A percentile compares a stretch with the other conserved stretches of the same genome.
These are phyloP conservation scores for Sarocladiaceae sp. DNA, from an alignment of 2,329 filamentous ascomycete species.

Conservation along the genomic window DNA sequence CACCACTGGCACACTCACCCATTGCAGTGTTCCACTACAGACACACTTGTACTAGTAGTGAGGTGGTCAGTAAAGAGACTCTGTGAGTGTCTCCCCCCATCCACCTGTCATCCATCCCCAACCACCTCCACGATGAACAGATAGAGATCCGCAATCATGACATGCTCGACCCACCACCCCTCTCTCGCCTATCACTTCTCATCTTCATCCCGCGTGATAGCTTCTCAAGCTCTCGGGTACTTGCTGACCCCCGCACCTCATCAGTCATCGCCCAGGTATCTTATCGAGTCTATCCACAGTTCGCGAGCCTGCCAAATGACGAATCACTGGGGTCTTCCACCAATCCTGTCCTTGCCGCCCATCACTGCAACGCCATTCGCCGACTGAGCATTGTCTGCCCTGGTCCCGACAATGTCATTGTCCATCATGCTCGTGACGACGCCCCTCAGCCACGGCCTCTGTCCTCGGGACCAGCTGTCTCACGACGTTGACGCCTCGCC, in stretches of 20 bases:
- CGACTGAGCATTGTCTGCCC: not conserved
- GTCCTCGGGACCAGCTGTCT: not conserved
- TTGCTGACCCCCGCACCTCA: not conserved
- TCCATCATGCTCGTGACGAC: not conserved
- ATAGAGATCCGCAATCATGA: not conserved
- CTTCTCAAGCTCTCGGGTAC: constrained; percentile 1
- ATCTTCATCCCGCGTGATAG: constrained; percentile 2
- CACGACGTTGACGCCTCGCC: not conserved
- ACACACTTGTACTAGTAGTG: not conserved
- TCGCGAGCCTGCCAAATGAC: constrained; percentile 2
- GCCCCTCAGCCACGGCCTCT: not conserved
- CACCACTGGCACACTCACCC: no score
- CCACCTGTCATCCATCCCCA: not conserved
- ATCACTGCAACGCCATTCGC: not conserved
- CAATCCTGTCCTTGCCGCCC: not conserved
- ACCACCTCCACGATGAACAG: not conserved
- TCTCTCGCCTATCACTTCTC: constrained; percentile 2
- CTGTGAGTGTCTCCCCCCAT: no score
- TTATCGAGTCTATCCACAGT: constrained; percentile 2
- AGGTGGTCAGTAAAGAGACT: no score
- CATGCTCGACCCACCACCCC: not conserved
- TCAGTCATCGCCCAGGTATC: not conserved
- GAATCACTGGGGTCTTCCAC: constrained; percentile 4
- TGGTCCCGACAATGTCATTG: constrained; percentile 2
- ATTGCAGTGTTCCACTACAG: constrained; percentile 1